Base-by-base conservation (phyloP, 176 grass and related monocot genomes). In the Bromus sterilis region DNA sequence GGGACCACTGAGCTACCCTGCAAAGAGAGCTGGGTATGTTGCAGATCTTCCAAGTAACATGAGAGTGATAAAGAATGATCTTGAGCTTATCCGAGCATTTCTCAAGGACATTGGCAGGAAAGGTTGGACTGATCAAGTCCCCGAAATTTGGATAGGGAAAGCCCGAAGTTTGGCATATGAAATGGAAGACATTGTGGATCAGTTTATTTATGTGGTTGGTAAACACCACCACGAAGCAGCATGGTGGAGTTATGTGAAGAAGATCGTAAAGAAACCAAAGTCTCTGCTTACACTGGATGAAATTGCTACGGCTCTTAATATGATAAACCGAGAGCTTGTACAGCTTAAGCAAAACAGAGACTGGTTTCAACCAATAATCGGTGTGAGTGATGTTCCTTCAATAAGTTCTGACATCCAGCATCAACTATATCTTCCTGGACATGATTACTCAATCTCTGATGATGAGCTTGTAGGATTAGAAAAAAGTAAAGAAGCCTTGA, bases 111-210 rank as follows among this genome's bases (percentile, higher is more conserved):
- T 40, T 32, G 34, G 23, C 9, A 82, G 0, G 2, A 24, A 31
- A 21, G 32, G 5, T 23, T 30, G 8, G 1, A 78, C 10, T 2
- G 61, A 62, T 78, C 23, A 30, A 82, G 53, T 56, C 13, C 5
- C 81, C 2, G 56, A 85, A 80, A 33, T 71, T 25, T 89, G 82
- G 87, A 59, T 70, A 49, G n/a, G n/a, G 9, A 35, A 81, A 67
- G 81, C 70, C 5, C 20, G 87, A 28, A 81, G 72, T 20, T 37
- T 85, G 11, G 76, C 82, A 14, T 81, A 85, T 69, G 40, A 32
- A 20, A 60, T 85, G 66, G 87, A 89, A 64, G 87, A 85, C 30
- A 63, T 71, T 37, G 55, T 86, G 36, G 87, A 89, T 33, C 77
- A 86, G 11, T 89, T 81, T 62, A 62, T 86, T 4, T 65, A 60